Evolutionary conservation across 2,329 filamentous ascomycete species (phyloP).

Genomic region (Aspergillus ochraceus): DNA sequence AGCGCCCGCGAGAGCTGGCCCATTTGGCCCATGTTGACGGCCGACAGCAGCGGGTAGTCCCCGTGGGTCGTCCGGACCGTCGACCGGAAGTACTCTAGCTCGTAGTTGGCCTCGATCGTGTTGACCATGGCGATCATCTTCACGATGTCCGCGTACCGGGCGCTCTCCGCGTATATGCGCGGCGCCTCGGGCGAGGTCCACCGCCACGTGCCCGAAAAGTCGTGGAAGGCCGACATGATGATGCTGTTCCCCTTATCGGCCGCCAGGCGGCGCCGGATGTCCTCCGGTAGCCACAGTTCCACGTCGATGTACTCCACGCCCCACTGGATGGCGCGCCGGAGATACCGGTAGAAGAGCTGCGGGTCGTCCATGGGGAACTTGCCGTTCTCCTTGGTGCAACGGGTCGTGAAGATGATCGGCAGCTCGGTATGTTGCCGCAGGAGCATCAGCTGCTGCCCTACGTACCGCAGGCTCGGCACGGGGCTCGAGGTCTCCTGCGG

Average conservation of each 20-base stretch:
- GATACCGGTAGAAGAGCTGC: slow-evolving; percentile 71
- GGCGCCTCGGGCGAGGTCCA: slow-evolving; percentile 76
- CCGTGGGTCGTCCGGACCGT: slow-evolving; percentile 66
- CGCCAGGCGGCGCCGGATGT: slow-evolving; percentile 67
- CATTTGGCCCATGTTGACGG: slow-evolving; percentile 83
- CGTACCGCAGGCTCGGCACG: slow-evolving; percentile 77
- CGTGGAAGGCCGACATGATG: slow-evolving; percentile 90
- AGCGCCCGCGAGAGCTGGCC: slow-evolving; percentile 81
- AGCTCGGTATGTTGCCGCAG: slow-evolving; percentile 80
- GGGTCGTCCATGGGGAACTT: slow-evolving; percentile 82
- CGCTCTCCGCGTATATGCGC: slow-evolving; percentile 68
- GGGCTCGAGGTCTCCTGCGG: slow-evolving; percentile 59
- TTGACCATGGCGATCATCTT: slow-evolving; percentile 88
- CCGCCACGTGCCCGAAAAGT: slow-evolving; percentile 80
- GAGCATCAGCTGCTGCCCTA: slow-evolving; percentile 83
- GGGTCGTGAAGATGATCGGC: slow-evolving; percentile 86
- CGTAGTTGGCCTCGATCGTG: slow-evolving; percentile 82
- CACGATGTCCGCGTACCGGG: slow-evolving; percentile 77
- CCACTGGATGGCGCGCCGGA: slow-evolving; percentile 84
- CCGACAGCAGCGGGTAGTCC: slow-evolving; percentile 72
- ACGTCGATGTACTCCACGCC: slow-evolving; percentile 89
- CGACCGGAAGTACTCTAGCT: slow-evolving; percentile 84
- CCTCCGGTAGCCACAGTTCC: slow-evolving; percentile 80
- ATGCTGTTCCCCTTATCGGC: slow-evolving; percentile 73
- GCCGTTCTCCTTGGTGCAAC: slow-evolving; percentile 79